phyloP scores from a whole-genome alignment of 306 rosid genomes.

The Trichosanthes cucumerina region DNA sequence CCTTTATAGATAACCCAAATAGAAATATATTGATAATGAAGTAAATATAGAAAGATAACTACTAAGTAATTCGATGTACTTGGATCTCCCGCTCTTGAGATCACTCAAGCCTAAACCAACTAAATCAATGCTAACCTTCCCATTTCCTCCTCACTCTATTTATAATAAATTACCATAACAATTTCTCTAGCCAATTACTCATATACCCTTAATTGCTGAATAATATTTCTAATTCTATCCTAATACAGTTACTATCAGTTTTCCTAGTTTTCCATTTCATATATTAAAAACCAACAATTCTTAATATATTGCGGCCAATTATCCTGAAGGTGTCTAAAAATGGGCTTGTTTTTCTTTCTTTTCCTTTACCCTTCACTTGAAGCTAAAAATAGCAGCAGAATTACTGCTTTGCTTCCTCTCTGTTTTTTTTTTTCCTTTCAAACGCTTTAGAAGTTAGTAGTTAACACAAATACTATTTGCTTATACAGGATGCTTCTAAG shows the following conservation, averaged over 20 bases:
- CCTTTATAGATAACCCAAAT: background rate
- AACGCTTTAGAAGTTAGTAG: background rate
- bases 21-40: background rate
- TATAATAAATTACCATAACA: background rate
- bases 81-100: background rate
- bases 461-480: slow-evolving; percentile 4
- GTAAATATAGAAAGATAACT: background rate
- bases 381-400: background rate
- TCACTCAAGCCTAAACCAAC: background rate
- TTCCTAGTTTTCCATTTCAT: background rate
- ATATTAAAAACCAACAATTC: background rate
- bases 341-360: background rate
- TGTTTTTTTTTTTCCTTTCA: background rate
- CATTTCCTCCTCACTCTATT: background rate
- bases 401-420: background rate
- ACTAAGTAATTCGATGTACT: background rate
- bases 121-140: background rate
- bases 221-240: background rate
- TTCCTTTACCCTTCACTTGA: background rate
- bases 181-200: background rate
- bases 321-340: background rate
- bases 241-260: background rate
- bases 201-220: background rate
- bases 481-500: slow-evolving; percentile 46
- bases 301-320: background rate